phyloP scores from a whole-genome alignment of 805 yeast genomes.

The Metschnikowia corniflorae region DNA sequence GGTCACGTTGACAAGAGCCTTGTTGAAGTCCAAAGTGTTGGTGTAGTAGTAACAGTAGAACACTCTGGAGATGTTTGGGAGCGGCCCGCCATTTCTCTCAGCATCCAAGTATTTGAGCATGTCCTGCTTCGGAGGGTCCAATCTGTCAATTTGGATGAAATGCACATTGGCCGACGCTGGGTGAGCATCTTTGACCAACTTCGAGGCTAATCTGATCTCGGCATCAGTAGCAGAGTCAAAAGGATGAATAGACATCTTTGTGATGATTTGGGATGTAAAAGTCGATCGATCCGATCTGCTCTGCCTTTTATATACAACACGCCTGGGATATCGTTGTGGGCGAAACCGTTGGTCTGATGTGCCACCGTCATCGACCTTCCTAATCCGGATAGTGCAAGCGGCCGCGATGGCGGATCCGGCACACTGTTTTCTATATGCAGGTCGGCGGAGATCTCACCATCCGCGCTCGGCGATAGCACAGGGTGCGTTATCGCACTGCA shows the following conservation, averaged over 20 bases:
- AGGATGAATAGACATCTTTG: slow-evolving; percentile 40
- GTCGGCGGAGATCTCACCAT: too few relatives aligned
- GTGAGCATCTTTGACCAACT: slow-evolving; percentile 56
- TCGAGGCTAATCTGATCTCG: slow-evolving; percentile 55
- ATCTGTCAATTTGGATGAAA: slow-evolving; percentile 62
- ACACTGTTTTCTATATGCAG: too few relatives aligned
- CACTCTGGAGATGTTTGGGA: slow-evolving; percentile 65
- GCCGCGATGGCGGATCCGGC: too few relatives aligned
- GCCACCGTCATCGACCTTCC: slow-evolving; percentile 9
- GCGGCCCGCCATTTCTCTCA: slow-evolving; percentile 46
- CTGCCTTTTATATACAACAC: too few relatives aligned
- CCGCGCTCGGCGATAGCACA: too few relatives aligned
- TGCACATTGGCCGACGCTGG: slow-evolving; percentile 53
- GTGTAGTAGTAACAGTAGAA: slow-evolving; percentile 66
- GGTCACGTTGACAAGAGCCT: slow-evolving; percentile 67
- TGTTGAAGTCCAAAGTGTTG: slow-evolving; percentile 52
- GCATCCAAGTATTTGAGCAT: slow-evolving; percentile 67
- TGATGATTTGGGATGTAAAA: neutral
- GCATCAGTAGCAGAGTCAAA: slow-evolving; percentile 57
- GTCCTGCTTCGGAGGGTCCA: slow-evolving; percentile 76
- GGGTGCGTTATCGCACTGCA: too few relatives aligned
- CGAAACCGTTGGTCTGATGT: neutral
- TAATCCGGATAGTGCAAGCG: slow-evolving; percentile 8
- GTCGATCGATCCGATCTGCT: too few relatives aligned
- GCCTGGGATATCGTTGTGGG: too few relatives aligned